Evolutionary conservation across 352 stramenopile genomes (phyloP), one percentile per base, ranked within the genome.

Genomic region (Pythium insidiosum): DNA sequence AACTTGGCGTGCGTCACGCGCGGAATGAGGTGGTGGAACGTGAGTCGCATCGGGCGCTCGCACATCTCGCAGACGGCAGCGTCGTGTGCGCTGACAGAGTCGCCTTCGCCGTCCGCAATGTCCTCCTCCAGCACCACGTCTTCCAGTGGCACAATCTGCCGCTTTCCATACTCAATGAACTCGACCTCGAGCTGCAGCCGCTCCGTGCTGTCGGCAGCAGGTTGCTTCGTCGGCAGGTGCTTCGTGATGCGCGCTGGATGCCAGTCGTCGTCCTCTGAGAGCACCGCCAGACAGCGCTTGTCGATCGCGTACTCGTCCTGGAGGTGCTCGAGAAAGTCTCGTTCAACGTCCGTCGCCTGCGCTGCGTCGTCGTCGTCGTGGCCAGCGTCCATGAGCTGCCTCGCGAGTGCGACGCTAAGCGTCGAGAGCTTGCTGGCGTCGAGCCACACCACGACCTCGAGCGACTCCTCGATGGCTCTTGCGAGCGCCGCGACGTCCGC

Each of bases 21-120:
- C 5, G 93, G 93, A 42, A 96, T 96, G 6, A 98, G 61, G 51
- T 98, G 93, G 62, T 98, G 93, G 5, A 76, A 75, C 12, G 89
- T 97, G 15, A 98, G 39, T 47, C 86, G 88, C 63, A 97, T 95
- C 9, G 71, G 66, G 18, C 93, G 76, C 61, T 96, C 86, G 44
- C 93, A 98, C 58, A 98, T 86, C 47, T 72, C 76, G 38, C 93
- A 98, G 26, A 72, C 28, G 15, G 53, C 62, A 9, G 53, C 58
- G 4, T 66, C 60, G 26, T 73, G 66, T 42, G 84, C 82, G 10
- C 70, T 58, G n/a, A n/a, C n/a, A n/a, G n/a, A n/a, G 25, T 63
- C 47, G 37, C 88, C 56, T 66, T 84, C 61, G 50, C 58, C 58
- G 6, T 56, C 68, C 7, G 72, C 73, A n/a, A 87, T 53, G 40